Base-by-base conservation (phyloP, 495 filamentous ascomycete genomes). In the Penicillium manginii region DNA sequence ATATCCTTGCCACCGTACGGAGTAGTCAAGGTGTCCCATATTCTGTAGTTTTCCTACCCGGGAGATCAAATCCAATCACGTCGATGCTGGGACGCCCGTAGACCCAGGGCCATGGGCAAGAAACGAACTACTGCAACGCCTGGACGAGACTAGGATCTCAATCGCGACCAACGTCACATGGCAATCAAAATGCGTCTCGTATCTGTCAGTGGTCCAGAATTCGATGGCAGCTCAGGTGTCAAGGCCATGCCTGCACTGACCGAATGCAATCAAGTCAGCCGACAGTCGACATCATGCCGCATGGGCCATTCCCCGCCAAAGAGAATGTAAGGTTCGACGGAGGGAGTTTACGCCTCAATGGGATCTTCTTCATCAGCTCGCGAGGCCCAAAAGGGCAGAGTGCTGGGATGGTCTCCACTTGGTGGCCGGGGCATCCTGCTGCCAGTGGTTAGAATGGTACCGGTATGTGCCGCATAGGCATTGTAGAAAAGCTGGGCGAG, bases 281-380 rank as follows among this genome's bases (percentile, higher is more conserved):
- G 48, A 51, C 19, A 50, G 17, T 35, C 54, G 42, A 58, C 54
- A 50, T 45, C 45, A 46, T 62, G 4, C 22, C 55, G 62, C 59
- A 62, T 58, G 33, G 55, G 15, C 59, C 55, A 55, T 50, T 49
- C 59, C 62, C 62, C 50, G 50, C 61, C 19, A 50, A 51, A 58
- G 54, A 48, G 52, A 65, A 61, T 54, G 54, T 18, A 64, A 52
- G 55, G 47, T 64, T 64, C 43, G 55, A 61, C 43, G 57, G 33
- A 31, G 52, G 45, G 23, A 49, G 40, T 51, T 37, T 51, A 47
- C 33, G 37, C 21, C 45, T 57, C 22, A 12, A 33, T 26, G 39
- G 15, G 52, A 59, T 55, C 31, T 46, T 39, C 40, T 53, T 52
- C 52, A 60, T 23, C 29, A 11, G 18, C 29, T 29, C 22, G 15